phyloP scores from a whole-genome alignment of 1,139 yeast species.

The Williopsis jadinii region DNA sequence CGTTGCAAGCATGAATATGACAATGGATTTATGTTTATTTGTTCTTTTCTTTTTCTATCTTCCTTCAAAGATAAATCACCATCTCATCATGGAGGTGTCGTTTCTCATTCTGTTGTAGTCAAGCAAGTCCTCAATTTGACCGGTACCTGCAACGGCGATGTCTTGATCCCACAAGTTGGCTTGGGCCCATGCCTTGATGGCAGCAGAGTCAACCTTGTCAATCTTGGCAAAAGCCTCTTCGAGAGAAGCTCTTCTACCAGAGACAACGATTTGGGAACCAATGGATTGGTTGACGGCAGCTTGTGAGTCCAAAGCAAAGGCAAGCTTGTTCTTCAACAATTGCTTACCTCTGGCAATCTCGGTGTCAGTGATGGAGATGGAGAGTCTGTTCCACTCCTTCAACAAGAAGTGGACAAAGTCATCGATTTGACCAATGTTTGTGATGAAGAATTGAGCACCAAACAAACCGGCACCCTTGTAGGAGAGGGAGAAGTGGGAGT shows the following conservation, averaged over 20 bases:
- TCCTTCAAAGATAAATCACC: conserved; percentile 28
- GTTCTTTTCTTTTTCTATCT: not conserved
- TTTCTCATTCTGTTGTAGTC: conserved; percentile 83
- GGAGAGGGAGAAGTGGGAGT: conserved; percentile 62
- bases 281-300: conserved; percentile 48
- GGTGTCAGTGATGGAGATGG: conserved; percentile 65
- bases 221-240: conserved; percentile 54
- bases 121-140: conserved; percentile 75
- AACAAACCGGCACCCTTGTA: conserved; percentile 76
- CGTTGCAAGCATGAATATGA: conserved; percentile 5
- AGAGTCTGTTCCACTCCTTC: conserved; percentile 83
- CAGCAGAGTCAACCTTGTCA: conserved; percentile 54
- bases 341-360: conserved; percentile 77
- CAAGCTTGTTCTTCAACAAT: conserved; percentile 55
- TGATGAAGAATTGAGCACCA: conserved; percentile 68
- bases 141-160: conserved; percentile 74
- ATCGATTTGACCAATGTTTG: conserved; percentile 54
- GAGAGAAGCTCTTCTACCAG: conserved; percentile 55
- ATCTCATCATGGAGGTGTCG: conserved; percentile 85
- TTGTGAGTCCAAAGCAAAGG: conserved; percentile 40
- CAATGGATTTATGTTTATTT: not conserved
- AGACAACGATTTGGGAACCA: conserved; percentile 52
- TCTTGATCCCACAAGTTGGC: conserved; percentile 77
- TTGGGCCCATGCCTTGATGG: conserved; percentile 68
- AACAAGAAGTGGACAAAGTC: conserved; percentile 73